A percentile compares a stretch with the other conserved stretches of the same genome.
Evolutionary conservation across 306 rosid species (phyloP).

Genomic region (Gastrolobium bilobum): DNA sequence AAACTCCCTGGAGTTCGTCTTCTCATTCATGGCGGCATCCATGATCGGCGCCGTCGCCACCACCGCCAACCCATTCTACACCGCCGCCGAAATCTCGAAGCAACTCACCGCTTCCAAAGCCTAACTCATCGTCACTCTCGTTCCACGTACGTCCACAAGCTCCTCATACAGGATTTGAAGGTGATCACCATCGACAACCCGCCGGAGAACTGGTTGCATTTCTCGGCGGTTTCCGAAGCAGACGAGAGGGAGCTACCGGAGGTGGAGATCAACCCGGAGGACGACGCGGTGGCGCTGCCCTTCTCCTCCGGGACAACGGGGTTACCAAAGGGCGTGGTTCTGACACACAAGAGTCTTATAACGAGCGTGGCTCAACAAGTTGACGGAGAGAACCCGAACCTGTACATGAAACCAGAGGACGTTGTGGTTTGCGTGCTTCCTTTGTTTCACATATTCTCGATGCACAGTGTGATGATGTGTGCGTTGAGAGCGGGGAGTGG

Average conservation of each 20-base stretch:
- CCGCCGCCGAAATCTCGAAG: slow-evolving; percentile 62
- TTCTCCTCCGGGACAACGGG: slow-evolving; percentile 82
- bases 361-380: slow-evolving; percentile 76
- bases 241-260: slow-evolving; percentile 46
- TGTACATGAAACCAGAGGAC: slow-evolving; percentile 59
- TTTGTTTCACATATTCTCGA: slow-evolving; percentile 67
- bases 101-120: slow-evolving; percentile 53
- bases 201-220: slow-evolving; percentile 62
- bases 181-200: slow-evolving; percentile 61
- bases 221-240: slow-evolving; percentile 58
- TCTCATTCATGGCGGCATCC: slow-evolving; percentile 65
- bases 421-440: slow-evolving; percentile 78
- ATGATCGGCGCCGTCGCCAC: slow-evolving; percentile 64
- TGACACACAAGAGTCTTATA: slow-evolving; percentile 67
- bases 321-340: slow-evolving; percentile 74
- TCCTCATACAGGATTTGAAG: slow-evolving; percentile 38
- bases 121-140: slow-evolving; percentile 66
- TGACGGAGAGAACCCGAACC: slow-evolving; percentile 79
- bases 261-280: slow-evolving; percentile 25
- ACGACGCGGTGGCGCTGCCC: slow-evolving; percentile 65
- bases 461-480: slow-evolving; percentile 64
- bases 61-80: slow-evolving; percentile 71
- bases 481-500: slow-evolving; percentile 65
- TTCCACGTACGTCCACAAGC: slow-evolving; percentile 58
- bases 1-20: slow-evolving; percentile 61